Percentiles rank a stretch among this genome's conserved stretches.
Evolutionary conservation across 306 rosid genomes (phyloP).

Genomic region (Lathyrus oleraceus): DNA sequence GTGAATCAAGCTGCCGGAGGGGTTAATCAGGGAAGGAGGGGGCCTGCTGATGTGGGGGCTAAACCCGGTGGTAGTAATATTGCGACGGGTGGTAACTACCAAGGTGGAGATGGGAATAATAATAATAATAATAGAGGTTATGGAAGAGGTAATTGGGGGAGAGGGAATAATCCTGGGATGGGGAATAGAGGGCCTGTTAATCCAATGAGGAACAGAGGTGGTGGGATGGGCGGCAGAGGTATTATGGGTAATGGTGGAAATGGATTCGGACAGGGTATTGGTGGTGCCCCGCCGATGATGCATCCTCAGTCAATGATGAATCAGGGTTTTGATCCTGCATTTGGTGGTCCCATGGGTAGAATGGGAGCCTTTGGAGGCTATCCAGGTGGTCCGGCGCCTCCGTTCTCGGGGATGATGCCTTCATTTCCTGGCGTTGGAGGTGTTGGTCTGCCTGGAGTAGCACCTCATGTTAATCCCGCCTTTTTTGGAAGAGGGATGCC

Average conservation of each 20-base stretch:
- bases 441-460: slow-evolving; percentile 92
- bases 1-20: slow-evolving; percentile 43
- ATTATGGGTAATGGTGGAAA: slow-evolving; percentile 86
- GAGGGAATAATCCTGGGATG: slow-evolving; percentile 79
- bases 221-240: slow-evolving; percentile 89
- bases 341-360: slow-evolving; percentile 91
- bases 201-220: slow-evolving; percentile 79
- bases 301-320: slow-evolving; percentile 92
- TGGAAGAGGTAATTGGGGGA: slow-evolving; percentile 94
- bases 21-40: slow-evolving; percentile 60
- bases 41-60: slow-evolving; percentile 63
- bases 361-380: slow-evolving; percentile 90
- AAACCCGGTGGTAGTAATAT: slow-evolving; percentile 70
- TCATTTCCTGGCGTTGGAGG: slow-evolving; percentile 82
- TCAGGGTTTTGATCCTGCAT: slow-evolving; percentile 95
- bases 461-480: slow-evolving; percentile 98
- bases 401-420: slow-evolving; percentile 82
- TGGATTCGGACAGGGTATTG: slow-evolving; percentile 92
- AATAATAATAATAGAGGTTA: slow-evolving; percentile 53
- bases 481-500: slow-evolving; percentile 98
- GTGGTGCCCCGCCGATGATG: slow-evolving; percentile 75
- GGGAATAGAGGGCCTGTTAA: slow-evolving; percentile 86
- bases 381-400: slow-evolving; percentile 87
- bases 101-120: slow-evolving; percentile 75
- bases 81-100: slow-evolving; percentile 81